A percentile compares a stretch with the other conserved stretches of the same genome.
These are phyloP conservation scores for Chlorella sp. DNA, from an alignment of 139 green algal species.

Conservation along the genomic window DNA sequence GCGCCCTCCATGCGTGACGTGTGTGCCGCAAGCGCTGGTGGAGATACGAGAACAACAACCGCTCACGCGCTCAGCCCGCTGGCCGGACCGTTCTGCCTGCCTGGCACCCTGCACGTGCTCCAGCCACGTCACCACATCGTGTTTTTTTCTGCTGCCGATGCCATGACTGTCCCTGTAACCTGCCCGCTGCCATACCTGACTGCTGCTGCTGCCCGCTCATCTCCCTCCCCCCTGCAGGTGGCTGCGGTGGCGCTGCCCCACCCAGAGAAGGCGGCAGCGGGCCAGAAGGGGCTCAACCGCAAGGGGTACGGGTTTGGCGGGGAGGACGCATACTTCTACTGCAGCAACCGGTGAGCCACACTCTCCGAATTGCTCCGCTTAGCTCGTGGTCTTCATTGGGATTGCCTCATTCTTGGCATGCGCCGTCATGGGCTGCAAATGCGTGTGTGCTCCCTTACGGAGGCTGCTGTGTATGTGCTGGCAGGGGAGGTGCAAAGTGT, in stretches of 20 bases:
- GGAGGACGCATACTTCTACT: conserved; percentile 91
- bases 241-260: conserved; percentile 85
- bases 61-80: no score
- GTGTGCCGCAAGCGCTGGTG: no score
- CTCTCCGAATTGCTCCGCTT: no score
- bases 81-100: no score
- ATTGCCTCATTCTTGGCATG: neutral
- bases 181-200: neutral
- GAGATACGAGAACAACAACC: no score
- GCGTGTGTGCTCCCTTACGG: neutral
- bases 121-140: neutral
- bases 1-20: no score
- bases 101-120: no score
- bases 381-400: no score
- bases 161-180: neutral
- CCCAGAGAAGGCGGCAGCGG: conserved; percentile 84
- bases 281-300: conserved; percentile 75
- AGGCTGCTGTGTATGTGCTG: neutral
- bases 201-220: no score
- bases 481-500: no score
- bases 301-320: conserved; percentile 80
- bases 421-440: neutral
- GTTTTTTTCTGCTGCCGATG: neutral
- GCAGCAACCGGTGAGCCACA: conserved; percentile 40
- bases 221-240: neutral